phyloP scores from a whole-genome alignment of 2,329 filamentous ascomycete genomes.

The Exophiala sp. region DNA sequence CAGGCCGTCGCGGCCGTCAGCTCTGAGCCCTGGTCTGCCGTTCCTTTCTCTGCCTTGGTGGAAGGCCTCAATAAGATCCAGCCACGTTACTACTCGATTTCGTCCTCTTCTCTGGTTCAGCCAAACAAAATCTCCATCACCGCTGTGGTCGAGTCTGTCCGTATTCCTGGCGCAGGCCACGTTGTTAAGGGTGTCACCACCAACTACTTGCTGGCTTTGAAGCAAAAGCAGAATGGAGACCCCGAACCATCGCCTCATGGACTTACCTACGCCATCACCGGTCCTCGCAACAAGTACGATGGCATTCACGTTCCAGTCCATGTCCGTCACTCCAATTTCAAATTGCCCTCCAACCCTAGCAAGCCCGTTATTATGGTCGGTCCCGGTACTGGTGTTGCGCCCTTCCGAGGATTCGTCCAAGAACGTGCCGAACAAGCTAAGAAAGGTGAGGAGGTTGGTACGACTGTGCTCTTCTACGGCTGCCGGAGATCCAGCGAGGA shows the following conservation, averaged over 20 bases:
- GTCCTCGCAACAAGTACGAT: constrained; percentile 95
- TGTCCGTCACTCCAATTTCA: constrained; percentile 97
- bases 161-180: constrained; percentile 70
- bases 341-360: constrained; percentile 88
- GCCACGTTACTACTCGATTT: constrained; percentile 98
- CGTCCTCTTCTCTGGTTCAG: constrained; percentile 89
- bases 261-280: constrained; percentile 78
- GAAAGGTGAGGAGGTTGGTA: constrained; percentile 76
- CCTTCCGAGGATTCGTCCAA: constrained; percentile 92
- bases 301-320: constrained; percentile 93
- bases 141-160: constrained; percentile 82
- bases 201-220: constrained; percentile 91
- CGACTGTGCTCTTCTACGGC: constrained; percentile 89
- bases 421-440: constrained; percentile 82
- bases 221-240: constrained; percentile 94
- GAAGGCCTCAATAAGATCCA: constrained; percentile 93
- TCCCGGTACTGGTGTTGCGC: constrained; percentile 92
- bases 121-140: constrained; percentile 94
- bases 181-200: constrained; percentile 92
- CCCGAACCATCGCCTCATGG: constrained; percentile 77
- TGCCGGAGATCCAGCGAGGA: constrained; percentile 86
- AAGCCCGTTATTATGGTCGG: constrained; percentile 96
- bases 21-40: constrained; percentile 72
- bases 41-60: constrained; percentile 92
- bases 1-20: constrained; percentile 73